Evolutionary conservation across 148 eudicot genomes (phyloP).

Genomic region (Hydrangea macrophylla): DNA sequence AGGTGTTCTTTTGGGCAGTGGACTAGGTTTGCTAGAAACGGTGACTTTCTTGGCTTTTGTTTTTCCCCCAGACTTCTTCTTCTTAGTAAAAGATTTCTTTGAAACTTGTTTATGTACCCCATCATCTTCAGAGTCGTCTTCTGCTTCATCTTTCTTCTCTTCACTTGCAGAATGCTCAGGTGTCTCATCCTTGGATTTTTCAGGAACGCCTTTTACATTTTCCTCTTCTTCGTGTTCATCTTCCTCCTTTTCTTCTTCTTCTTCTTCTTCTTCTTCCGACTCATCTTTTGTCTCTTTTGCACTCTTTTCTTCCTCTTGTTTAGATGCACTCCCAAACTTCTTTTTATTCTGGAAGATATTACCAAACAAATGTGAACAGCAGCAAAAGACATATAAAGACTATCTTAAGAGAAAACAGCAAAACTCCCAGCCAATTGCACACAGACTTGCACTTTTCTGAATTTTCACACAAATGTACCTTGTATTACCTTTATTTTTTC

Average conservation of each 20-base stretch:
- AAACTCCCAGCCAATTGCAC: neutral
- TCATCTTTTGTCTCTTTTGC: conserved; percentile 49
- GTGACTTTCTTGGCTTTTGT: conserved; percentile 33
- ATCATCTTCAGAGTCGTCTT: conserved; percentile 44
- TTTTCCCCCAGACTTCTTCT: conserved; percentile 40
- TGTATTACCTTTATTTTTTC: neutral
- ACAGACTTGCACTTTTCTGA: neutral
- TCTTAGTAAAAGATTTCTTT: conserved; percentile 37
- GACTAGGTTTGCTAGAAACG: conserved; percentile 41
- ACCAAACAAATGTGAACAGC: neutral
- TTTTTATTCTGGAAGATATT: conserved; percentile 41
- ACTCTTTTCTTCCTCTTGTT: conserved; percentile 35
- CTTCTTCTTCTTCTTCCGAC: conserved; percentile 20
- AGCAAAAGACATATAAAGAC: neutral
- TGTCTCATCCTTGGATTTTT: conserved; percentile 49
- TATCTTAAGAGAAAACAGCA: neutral
- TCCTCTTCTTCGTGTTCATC: conserved; percentile 42
- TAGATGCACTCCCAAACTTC: conserved; percentile 29
- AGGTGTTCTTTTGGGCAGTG: conserved; percentile 44
- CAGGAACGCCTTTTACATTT: conserved; percentile 45
- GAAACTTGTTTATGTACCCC: conserved; percentile 31
- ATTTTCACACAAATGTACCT: neutral
- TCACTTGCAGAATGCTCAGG: conserved; percentile 47
- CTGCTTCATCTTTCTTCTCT: conserved; percentile 36
- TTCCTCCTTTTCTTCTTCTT: conserved; percentile 27